Evolutionary conservation across 495 filamentous ascomycete species (phyloP).

Genomic region (Glonium stellatum): DNA sequence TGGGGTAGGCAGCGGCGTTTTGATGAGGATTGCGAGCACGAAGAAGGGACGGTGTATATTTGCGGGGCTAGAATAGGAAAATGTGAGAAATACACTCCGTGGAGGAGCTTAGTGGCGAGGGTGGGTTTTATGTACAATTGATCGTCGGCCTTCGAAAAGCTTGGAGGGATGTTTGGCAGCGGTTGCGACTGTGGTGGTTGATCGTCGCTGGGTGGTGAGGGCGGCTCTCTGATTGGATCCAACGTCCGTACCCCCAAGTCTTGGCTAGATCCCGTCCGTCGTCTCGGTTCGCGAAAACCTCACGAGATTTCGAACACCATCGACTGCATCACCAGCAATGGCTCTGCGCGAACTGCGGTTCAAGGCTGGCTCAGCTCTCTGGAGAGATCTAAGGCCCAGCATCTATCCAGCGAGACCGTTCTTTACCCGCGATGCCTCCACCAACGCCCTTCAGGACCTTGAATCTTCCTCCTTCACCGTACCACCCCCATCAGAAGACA

Average conservation of each 20-base stretch:
- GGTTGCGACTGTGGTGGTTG: no score
- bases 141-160: neutral
- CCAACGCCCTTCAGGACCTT: conserved; percentile 24
- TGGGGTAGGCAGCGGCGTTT: conserved; percentile 1
- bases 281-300: neutral
- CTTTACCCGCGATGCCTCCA: conserved; percentile 28
- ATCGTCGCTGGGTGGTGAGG: no score
- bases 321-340: conserved; percentile 10
- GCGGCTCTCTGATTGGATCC: no score
- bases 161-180: neutral
- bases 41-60: neutral
- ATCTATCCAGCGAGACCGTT: conserved; percentile 8
- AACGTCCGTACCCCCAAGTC: neutral
- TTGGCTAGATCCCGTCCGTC: neutral
- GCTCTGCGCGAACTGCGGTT: conserved; percentile 24
- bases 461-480: conserved; percentile 38
- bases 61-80: neutral
- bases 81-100: neutral
- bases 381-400: conserved; percentile 10
- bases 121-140: neutral
- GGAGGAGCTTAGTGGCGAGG: neutral
- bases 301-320: neutral
- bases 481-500: conserved; percentile 31
- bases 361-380: conserved; percentile 8
- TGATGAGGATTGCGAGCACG: neutral